Percentiles rank a stretch among this genome's conserved stretches.
Evolutionary conservation across 441 rosid species (phyloP).

Genomic region (Populus hybrid): DNA sequence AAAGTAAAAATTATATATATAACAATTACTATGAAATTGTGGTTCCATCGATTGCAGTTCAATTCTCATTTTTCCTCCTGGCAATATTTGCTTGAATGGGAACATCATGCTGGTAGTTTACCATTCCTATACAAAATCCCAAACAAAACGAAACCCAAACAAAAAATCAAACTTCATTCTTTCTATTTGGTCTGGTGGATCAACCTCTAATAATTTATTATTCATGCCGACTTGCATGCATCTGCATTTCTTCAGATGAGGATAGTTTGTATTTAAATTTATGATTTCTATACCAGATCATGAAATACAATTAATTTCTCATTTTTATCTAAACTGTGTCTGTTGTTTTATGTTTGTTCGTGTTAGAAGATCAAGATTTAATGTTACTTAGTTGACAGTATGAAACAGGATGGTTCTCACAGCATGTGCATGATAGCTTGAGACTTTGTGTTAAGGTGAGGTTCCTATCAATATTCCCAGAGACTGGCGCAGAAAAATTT

Average conservation of each 20-base stretch:
- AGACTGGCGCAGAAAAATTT: slow-evolving; percentile 65
- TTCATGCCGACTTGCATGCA: background rate
- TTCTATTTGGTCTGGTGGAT: background rate
- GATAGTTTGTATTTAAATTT: background rate
- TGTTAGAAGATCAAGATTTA: slow-evolving; percentile 6
- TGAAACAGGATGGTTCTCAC: slow-evolving; percentile 92
- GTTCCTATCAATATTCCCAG: slow-evolving; percentile 76
- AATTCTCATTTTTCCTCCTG: background rate
- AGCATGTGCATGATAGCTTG: slow-evolving; percentile 63
- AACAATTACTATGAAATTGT: background rate
- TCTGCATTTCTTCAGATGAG: background rate
- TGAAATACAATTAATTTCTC: background rate
- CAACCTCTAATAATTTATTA: background rate
- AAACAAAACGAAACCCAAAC: background rate
- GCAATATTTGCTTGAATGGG: background rate
- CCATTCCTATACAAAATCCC: background rate
- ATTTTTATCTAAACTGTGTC: background rate
- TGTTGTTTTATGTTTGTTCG: slow-evolving; percentile 7
- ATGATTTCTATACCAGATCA: background rate
- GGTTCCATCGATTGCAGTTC: background rate
- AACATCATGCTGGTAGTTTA: background rate
- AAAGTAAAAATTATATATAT: background rate
- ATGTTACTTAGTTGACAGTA: slow-evolving; percentile 47
- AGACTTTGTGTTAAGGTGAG: slow-evolving; percentile 76
- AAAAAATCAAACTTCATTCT: background rate